Conservation (phyloP, 2,329 filamentous ascomycete genomes). For the Didymella arachidicola region DNA sequence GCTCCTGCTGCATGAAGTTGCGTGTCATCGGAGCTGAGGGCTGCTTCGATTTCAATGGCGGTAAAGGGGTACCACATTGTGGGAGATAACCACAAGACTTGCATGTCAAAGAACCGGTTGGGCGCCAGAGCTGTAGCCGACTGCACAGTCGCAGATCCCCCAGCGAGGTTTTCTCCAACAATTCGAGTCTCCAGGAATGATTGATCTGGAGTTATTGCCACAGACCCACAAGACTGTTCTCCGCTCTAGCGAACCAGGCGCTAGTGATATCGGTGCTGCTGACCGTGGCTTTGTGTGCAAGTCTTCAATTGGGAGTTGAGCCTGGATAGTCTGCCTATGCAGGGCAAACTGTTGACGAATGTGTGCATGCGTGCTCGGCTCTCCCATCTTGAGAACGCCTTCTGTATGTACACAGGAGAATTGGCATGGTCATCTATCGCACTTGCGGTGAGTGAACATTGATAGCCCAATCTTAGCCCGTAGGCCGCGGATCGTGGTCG, state of each 20-base stretch:
- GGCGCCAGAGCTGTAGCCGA: constrained; percentile 3
- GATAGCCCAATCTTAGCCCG: constrained; percentile 24
- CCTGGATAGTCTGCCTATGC: background rate
- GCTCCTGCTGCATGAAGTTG: constrained; percentile 10
- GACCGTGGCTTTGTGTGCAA: constrained; percentile 10
- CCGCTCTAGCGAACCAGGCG: constrained; percentile 12
- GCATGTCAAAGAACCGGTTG: background rate
- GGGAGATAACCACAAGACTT: background rate
- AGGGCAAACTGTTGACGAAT: constrained; percentile 1
- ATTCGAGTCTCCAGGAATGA: constrained; percentile 14
- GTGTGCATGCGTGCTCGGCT: background rate
- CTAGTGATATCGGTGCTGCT: constrained; percentile 15
- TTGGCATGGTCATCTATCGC: constrained; percentile 12
- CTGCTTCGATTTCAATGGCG: background rate
- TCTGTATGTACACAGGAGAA: constrained; percentile 11
- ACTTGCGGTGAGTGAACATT: constrained; percentile 26
- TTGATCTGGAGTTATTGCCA: constrained; percentile 18
- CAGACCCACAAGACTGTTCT: constrained; percentile 17
- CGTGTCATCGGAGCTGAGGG: constrained; percentile 17
- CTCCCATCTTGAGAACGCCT: constrained; percentile 11
- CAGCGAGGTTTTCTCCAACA: constrained; percentile 18
- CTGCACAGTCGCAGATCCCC: constrained; percentile 15
- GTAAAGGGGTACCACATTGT: constrained; percentile 3
- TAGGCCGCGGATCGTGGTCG: constrained; percentile 29
- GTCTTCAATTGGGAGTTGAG: background rate